Conservation (phyloP, 1,284 basidiomycete genomes). For the Papiliotrema fonsecae region DNA sequence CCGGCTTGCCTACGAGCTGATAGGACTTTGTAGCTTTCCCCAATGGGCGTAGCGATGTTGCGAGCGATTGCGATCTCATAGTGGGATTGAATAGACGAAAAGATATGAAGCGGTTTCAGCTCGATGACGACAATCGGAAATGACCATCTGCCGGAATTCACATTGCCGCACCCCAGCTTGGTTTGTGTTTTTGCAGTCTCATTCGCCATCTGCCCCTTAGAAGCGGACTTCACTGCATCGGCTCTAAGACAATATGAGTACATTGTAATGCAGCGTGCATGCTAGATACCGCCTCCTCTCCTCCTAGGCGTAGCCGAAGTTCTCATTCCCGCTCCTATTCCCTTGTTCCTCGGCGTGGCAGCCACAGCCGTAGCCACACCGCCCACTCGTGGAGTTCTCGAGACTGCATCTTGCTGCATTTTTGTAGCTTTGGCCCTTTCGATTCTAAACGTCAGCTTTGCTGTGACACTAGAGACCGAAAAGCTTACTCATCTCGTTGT, state of each 20-base stretch:
- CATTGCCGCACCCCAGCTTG: too few relatives aligned
- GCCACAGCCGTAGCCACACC: conserved; percentile 56
- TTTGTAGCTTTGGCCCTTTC: conserved; percentile 57
- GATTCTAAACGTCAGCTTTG: conserved; percentile 18
- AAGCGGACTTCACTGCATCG: too few relatives aligned
- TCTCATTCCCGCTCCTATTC: conserved; percentile 58
- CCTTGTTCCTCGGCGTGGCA: conserved; percentile 64
- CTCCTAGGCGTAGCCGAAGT: conserved; percentile 51
- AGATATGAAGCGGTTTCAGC: background rate
- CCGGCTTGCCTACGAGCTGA: background rate
- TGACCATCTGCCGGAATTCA: too few relatives aligned
- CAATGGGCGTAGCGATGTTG: background rate
- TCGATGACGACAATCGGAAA: too few relatives aligned
- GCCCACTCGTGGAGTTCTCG: conserved; percentile 64
- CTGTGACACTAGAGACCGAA: too few relatives aligned
- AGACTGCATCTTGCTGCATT: conserved; percentile 57
- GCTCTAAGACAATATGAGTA: too few relatives aligned
- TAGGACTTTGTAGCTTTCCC: background rate
- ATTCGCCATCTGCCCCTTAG: too few relatives aligned
- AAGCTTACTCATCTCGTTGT: conserved; percentile 76
- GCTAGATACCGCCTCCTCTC: conserved; percentile 48
- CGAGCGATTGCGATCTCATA: background rate
- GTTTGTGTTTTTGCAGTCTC: too few relatives aligned
- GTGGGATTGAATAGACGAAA: background rate
- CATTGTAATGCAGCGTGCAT: too few relatives aligned